These are phyloP conservation scores for Herpotrichia juniperi DNA, from an alignment of 2,329 filamentous ascomycete species.

Conservation along the genomic window DNA sequence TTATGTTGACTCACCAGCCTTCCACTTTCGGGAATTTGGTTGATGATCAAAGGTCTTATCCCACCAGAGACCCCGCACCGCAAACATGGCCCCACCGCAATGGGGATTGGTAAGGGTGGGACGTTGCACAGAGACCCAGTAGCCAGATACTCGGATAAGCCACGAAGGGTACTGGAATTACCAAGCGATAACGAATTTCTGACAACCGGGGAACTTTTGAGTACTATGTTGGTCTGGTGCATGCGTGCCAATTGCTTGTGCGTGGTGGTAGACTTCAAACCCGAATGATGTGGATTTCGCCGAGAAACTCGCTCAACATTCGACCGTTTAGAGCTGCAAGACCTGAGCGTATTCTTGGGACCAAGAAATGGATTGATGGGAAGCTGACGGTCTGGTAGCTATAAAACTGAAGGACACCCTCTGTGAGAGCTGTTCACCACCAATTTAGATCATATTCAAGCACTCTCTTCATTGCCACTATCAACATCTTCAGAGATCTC, in stretches of 20 bases:
- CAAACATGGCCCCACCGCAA: slow-evolving; percentile 9
- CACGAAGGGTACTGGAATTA: background rate
- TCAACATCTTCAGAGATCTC: background rate
- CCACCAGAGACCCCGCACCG: slow-evolving; percentile 3
- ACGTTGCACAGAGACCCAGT: background rate
- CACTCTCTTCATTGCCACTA: background rate
- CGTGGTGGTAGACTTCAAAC: background rate
- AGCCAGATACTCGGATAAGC: background rate
- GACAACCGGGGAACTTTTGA: background rate
- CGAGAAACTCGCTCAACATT: background rate
- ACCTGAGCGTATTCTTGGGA: background rate
- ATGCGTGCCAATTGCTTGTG: background rate
- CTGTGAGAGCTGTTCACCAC: background rate
- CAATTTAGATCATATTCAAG: background rate
- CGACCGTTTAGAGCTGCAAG: background rate
- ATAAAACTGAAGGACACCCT: slow-evolving; percentile 3
- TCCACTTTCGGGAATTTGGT: background rate
- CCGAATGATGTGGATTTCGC: background rate
- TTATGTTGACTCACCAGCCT: slow-evolving; percentile 10
- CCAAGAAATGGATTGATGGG: background rate
- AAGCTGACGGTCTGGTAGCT: background rate
- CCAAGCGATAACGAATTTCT: background rate
- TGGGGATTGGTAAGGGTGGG: background rate
- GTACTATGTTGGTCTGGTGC: background rate
- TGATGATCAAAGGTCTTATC: slow-evolving; percentile 3